These are phyloP conservation scores for Grosmannia serpens DNA, from an alignment of 2,329 filamentous ascomycete species.

Conservation along the genomic window DNA sequence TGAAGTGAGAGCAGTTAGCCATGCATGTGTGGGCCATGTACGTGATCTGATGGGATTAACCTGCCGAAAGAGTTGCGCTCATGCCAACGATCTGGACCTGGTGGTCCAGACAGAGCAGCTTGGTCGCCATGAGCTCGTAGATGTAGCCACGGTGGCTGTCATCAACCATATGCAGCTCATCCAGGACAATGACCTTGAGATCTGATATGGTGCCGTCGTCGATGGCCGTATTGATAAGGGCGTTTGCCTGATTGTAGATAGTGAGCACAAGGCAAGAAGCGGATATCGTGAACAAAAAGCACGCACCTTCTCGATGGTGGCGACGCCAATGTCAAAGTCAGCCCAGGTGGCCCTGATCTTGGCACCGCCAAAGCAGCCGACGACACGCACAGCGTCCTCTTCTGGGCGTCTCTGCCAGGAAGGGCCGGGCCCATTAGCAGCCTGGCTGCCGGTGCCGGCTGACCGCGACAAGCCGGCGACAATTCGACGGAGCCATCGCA, in stretches of 20 bases:
- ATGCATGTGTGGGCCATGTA: background rate
- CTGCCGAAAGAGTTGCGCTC: conserved; percentile 65
- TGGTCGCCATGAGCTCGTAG: conserved; percentile 62
- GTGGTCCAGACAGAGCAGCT: conserved; percentile 57
- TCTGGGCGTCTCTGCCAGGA: conserved; percentile 42
- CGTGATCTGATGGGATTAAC: conserved; percentile 13
- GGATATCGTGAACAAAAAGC: background rate
- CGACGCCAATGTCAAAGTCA: conserved; percentile 68
- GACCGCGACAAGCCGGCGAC: conserved; percentile 46
- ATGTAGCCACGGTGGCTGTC: conserved; percentile 67
- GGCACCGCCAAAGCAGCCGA: conserved; percentile 65
- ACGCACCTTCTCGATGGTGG: conserved; percentile 63
- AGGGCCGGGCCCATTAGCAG: conserved; percentile 2
- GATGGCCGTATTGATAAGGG: conserved; percentile 61
- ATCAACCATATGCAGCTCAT: conserved; percentile 75
- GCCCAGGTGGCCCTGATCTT: conserved; percentile 56
- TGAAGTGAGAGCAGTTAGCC: conserved; percentile 1
- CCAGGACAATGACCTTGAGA: conserved; percentile 56
- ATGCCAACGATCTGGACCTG: conserved; percentile 63
- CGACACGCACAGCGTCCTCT: conserved; percentile 50
- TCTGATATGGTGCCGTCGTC: conserved; percentile 56
- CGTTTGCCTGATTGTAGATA: conserved; percentile 49
- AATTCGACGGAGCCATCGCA: conserved; percentile 58
- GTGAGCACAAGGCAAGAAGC: conserved; percentile 1
- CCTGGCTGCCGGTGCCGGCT: conserved; percentile 12